A percentile compares a stretch with the other conserved stretches of the same genome.
These are phyloP conservation scores for Onygenales sp. DNA, from an alignment of 2,329 filamentous ascomycete species.

Conservation along the genomic window DNA sequence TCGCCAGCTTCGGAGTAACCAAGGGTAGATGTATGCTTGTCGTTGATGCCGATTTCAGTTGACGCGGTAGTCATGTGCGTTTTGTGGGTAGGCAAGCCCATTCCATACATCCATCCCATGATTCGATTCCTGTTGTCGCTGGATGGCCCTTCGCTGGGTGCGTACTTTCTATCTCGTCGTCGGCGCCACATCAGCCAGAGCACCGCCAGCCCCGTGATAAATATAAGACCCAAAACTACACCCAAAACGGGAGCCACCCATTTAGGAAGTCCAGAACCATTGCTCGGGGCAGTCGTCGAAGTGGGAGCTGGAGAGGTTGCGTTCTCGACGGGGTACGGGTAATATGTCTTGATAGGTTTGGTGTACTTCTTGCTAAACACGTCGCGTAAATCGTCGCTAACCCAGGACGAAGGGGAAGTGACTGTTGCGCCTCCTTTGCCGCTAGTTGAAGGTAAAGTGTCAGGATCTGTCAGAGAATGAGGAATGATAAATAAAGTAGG, in stretches of 20 bases:
- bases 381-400: constrained; percentile 35
- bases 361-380: constrained; percentile 51
- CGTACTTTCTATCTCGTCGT: constrained; percentile 32
- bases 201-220: constrained; percentile 43
- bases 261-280: constrained; percentile 36
- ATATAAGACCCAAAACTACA: constrained; percentile 50
- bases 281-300: constrained; percentile 15
- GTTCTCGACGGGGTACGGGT: constrained; percentile 42
- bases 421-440: constrained; percentile 23
- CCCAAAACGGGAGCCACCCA: constrained; percentile 56
- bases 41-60: constrained; percentile 10
- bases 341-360: constrained; percentile 47
- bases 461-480: constrained; percentile 2
- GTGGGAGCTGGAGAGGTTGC: neutral
- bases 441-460: constrained; percentile 10
- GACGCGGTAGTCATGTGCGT: constrained; percentile 15
- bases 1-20: constrained; percentile 10
- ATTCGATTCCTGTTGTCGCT: constrained; percentile 43
- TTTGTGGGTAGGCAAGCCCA: constrained; percentile 28
- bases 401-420: constrained; percentile 34
- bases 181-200: constrained; percentile 44
- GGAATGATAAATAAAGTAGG: neutral
- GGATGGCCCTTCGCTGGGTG: constrained; percentile 29
- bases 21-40: constrained; percentile 8
- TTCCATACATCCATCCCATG: constrained; percentile 44